These are phyloP conservation scores for Exutisphaerella laricina DNA, from an alignment of 2,329 filamentous ascomycete genomes.

Conservation along the genomic window DNA sequence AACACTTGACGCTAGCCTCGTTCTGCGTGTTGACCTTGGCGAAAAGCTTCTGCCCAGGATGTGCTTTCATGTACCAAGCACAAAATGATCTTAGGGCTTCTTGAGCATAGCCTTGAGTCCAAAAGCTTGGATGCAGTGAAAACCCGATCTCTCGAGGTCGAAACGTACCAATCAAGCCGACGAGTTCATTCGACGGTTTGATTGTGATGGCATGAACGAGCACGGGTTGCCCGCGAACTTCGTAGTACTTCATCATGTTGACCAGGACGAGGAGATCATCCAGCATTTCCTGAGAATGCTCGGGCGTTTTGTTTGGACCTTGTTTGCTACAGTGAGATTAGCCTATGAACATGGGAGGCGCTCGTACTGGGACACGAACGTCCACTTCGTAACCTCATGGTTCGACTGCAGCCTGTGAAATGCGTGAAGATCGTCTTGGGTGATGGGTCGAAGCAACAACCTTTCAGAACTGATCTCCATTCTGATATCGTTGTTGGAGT, in stretches of 20 bases:
- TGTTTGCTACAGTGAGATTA: slow-evolving; percentile 13
- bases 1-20: slow-evolving; percentile 13
- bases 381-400: slow-evolving; percentile 15
- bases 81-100: slow-evolving; percentile 17
- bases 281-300: slow-evolving; percentile 15
- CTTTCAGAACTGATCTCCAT: slow-evolving; percentile 13
- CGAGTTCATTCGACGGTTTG: slow-evolving; percentile 6
- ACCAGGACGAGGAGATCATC: slow-evolving; percentile 19
- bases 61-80: slow-evolving; percentile 11
- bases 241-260: slow-evolving; percentile 9
- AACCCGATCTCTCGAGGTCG: slow-evolving; percentile 19
- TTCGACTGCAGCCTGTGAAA: slow-evolving; percentile 20
- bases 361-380: slow-evolving; percentile 7
- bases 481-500: neutral
- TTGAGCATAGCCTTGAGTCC: slow-evolving; percentile 16
- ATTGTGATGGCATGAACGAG: slow-evolving; percentile 17
- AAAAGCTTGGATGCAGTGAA: slow-evolving; percentile 17
- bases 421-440: slow-evolving; percentile 11
- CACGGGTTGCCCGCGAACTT: slow-evolving; percentile 6
- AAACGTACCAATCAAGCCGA: slow-evolving; percentile 19
- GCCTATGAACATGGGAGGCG: neutral
- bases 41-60: slow-evolving; percentile 12
- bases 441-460: slow-evolving; percentile 14
- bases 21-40: slow-evolving; percentile 19
- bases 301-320: slow-evolving; percentile 12